Base-by-base conservation (phyloP, 2,329 filamentous ascomycete genomes). In the Phymatotrichopsis omnivora region DNA sequence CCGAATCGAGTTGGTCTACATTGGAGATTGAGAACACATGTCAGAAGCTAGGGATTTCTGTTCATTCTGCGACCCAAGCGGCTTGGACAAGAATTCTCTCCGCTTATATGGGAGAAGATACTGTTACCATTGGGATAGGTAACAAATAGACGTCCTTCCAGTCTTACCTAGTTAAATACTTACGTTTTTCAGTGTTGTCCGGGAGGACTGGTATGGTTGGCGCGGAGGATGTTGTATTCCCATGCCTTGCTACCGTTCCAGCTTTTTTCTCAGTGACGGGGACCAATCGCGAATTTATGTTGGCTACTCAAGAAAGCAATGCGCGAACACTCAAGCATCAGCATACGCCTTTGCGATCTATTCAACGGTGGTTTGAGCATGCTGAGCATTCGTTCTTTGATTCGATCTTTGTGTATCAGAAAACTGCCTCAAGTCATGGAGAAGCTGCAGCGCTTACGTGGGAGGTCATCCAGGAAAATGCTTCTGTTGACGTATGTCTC, bases 361-460 rank as follows among this genome's bases (percentile, higher is more conserved):
- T 93, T 7, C 84, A 93, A 57, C 76, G 73, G 38, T 80, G 79
- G 71, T 69, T 84, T 14, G 78, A 78, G 0, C 70, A 75, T 47
- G 67, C 78, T 0, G 75, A 80, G 19, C 71, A 74, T 5, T 67
- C 72, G 0, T 68, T 91, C 0, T 94, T 95, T 56, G 86, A 95
- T 58, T 89, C 85, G 0, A 68, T 95, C 1, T 76, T 95, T 48
- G 81, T 85, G 0, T 89, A 86, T 58, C 87, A 94, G 58, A 84
- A 82, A 53, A 68, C 47, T 54, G 64, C 40, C 14, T 54, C 27
- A 43, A 47, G 27, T n/a, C n/a, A n/a, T 36, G 49, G 55, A 2
- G 41, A 55, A 12, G 45, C 61, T 1, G 32, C 32, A 27, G 27
- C 24, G 4, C 32, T 59, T 3, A 64, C 69, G 0, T 93, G 83